Conservation (phyloP, 2,329 filamentous ascomycete genomes). For the Sclerotiophoma versabilis region DNA sequence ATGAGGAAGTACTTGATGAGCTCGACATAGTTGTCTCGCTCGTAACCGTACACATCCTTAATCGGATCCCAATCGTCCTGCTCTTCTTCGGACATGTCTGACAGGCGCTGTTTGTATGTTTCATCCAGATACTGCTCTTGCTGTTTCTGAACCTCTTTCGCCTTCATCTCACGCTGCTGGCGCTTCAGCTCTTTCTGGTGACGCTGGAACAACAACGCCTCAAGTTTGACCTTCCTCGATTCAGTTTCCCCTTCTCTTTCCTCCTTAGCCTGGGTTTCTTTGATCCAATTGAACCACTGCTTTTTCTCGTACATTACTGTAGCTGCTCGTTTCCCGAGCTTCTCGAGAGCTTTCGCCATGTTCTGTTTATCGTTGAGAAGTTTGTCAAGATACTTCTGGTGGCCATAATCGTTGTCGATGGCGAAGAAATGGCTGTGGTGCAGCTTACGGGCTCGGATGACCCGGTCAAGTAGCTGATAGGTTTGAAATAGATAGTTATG, state of each 20-base stretch:
- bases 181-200: slow-evolving; percentile 55
- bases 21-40: slow-evolving; percentile 54
- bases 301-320: slow-evolving; percentile 56
- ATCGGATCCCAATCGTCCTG: slow-evolving; percentile 57
- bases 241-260: slow-evolving; percentile 57
- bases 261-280: slow-evolving; percentile 55
- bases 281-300: slow-evolving; percentile 60
- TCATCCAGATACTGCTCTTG: slow-evolving; percentile 56
- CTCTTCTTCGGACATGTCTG: slow-evolving; percentile 48
- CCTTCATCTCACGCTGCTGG: slow-evolving; percentile 50
- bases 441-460: slow-evolving; percentile 52
- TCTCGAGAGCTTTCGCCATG: slow-evolving; percentile 52
- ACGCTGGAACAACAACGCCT: slow-evolving; percentile 57
- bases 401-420: slow-evolving; percentile 54
- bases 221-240: slow-evolving; percentile 58
- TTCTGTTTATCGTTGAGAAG: slow-evolving; percentile 49
- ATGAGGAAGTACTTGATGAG: slow-evolving; percentile 57
- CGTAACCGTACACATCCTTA: slow-evolving; percentile 56
- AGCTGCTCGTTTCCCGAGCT: slow-evolving; percentile 52
- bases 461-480: slow-evolving; percentile 49
- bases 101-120: slow-evolving; percentile 52
- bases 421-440: slow-evolving; percentile 55
- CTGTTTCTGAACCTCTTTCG: slow-evolving; percentile 53
- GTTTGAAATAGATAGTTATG: slow-evolving; percentile 53
- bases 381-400: slow-evolving; percentile 51